Evolutionary conservation across 495 filamentous ascomycete genomes (phyloP), one percentile per base, ranked within the genome.

Genomic region (Viridothelium virens): DNA sequence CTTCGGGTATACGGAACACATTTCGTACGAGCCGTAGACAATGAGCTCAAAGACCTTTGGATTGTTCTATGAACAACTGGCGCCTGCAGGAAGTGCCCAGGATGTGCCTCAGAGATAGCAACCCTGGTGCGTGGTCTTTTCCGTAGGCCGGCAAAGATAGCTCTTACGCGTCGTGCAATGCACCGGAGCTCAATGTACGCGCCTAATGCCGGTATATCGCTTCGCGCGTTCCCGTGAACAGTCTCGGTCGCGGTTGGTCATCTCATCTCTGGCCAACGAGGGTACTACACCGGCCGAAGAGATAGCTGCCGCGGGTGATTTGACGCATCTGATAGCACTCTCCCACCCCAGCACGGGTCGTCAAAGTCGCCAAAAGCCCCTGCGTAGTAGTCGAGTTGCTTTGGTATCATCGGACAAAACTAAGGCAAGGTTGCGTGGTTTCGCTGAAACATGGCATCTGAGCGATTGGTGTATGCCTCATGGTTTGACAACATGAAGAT

Each of bases 381-480:
- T 18, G 36, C 36, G 53, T 36, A 7, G 18, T 18, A 36, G 53
- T 18, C 3, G 31, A 59, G 14, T 7, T 59, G 53, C 53, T 59
- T 9, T 11, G 10, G 53, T 59, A 36, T 59, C 53, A 59, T 59
- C 53, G 31, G 53, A 59, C 31, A 18, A 33, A 18, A 14, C 31
- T 18, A 34, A 7, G 10, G 53, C 18, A 31, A 9, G 33, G 31
- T 59, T 59, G 53, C 31, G 31, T 59, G 10, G 48, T 59, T 59
- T 59, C 31, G 53, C 53, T 14, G 53, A 59, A 59, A 59, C 53
- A 33, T 59, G 31, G 25, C 53, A 59, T 59, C 31, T 59, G 53
- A 59, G 33, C 25, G 25, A n/a, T 6, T 10, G 31, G 25, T 34
- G 25, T 59, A 59, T 59, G 31, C 31, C 31, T 59, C 53, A 6